Evolutionary conservation across 257 asterid genomes (phyloP).

Genomic region (Solanum appendiculatum): DNA sequence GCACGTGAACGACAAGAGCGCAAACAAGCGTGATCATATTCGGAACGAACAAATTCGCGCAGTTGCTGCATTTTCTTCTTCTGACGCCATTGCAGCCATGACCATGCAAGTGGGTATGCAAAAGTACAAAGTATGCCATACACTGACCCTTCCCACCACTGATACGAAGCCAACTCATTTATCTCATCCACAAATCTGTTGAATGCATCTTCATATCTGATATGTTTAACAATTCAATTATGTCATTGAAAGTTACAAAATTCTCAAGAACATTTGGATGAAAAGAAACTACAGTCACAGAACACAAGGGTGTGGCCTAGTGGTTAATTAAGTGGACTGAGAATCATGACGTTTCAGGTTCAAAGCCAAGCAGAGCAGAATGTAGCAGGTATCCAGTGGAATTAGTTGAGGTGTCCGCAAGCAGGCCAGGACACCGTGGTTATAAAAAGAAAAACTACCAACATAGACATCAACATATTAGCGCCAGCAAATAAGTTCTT

Average conservation of each 20-base stretch:
- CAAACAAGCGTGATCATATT: constrained; percentile 91
- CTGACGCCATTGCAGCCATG: constrained; percentile 82
- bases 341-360: neutral
- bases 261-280: neutral
- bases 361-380: neutral
- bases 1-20: constrained; percentile 95
- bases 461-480: neutral
- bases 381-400: neutral
- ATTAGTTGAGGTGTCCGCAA: neutral
- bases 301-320: neutral
- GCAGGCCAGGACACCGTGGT: neutral
- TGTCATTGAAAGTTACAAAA: neutral
- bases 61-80: constrained; percentile 63
- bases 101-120: constrained; percentile 83
- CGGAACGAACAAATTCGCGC: constrained; percentile 92
- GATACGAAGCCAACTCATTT: constrained; percentile 71
- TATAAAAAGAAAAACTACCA: neutral
- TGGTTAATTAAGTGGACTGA: neutral
- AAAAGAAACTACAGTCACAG: neutral
- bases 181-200: constrained; percentile 77
- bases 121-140: constrained; percentile 50
- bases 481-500: neutral
- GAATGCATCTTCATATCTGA: constrained; percentile 87
- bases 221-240: neutral
- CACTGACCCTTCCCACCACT: constrained; percentile 95